These are phyloP conservation scores for Agrocybe chaxingu DNA, from an alignment of 768 basidiomycete genomes.

Conservation along the genomic window DNA sequence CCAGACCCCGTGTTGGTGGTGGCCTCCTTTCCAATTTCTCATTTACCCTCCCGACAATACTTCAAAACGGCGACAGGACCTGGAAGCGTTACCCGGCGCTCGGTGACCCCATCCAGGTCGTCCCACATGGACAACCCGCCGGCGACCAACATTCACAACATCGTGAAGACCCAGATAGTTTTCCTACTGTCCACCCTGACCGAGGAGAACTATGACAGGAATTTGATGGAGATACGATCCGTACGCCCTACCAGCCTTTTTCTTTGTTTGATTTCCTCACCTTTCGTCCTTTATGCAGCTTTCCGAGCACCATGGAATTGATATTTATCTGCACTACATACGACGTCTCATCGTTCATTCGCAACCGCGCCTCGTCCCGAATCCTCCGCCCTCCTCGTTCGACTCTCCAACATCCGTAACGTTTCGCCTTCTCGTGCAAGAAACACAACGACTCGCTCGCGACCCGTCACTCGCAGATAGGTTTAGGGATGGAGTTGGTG, in stretches of 20 bases:
- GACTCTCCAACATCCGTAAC: constrained; percentile 78
- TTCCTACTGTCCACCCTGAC: constrained; percentile 95
- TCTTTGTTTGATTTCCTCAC: constrained; percentile 3
- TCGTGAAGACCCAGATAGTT: constrained; percentile 96
- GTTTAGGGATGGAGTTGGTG: constrained; percentile 87
- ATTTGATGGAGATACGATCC: constrained; percentile 91
- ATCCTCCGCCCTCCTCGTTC: constrained; percentile 58
- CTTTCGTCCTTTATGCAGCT: constrained; percentile 50
- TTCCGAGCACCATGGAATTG: constrained; percentile 94
- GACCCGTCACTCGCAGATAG: constrained; percentile 89
- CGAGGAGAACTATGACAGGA: constrained; percentile 95
- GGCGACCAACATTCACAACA: constrained; percentile 84
- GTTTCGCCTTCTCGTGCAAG: constrained; percentile 83
- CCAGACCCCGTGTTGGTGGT: constrained; percentile 40
- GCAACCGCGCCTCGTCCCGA: constrained; percentile 62
- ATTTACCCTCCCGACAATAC: constrained; percentile 36
- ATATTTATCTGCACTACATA: constrained; percentile 97
- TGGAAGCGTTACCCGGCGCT: constrained; percentile 67
- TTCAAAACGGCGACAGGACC: constrained; percentile 71
- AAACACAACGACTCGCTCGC: constrained; percentile 83
- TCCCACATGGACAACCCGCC: constrained; percentile 86
- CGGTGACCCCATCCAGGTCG: constrained; percentile 77
- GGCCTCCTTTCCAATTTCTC: constrained; percentile 34
- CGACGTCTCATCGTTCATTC: constrained; percentile 92
- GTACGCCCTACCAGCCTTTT: constrained; percentile 47